These are phyloP conservation scores for Ambrosiella beaveri DNA, from an alignment of 2,329 filamentous ascomycete genomes.

Conservation along the genomic window DNA sequence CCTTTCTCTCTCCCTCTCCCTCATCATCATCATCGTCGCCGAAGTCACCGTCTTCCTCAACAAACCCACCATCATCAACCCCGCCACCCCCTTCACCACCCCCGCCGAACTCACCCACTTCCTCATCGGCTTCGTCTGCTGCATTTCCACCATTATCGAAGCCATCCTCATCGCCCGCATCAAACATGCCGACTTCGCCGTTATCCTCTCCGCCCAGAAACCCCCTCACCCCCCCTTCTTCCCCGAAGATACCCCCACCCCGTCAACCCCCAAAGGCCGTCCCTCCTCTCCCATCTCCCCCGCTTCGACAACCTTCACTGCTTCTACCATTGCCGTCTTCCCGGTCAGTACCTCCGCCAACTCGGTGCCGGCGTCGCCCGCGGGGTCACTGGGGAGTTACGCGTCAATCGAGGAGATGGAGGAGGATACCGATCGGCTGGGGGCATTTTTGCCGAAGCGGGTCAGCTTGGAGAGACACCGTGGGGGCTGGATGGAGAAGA, in stretches of 20 bases:
- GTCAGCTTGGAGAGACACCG: not conserved
- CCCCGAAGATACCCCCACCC: not conserved
- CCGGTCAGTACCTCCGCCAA: not conserved
- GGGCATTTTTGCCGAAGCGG: not conserved
- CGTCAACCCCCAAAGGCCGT: not conserved
- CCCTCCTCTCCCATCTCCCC: not conserved
- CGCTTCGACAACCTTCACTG: not conserved
- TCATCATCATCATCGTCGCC: not conserved
- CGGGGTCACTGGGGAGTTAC: not conserved
- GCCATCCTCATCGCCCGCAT: not conserved
- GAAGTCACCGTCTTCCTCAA: not conserved
- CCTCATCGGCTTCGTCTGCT: not conserved
- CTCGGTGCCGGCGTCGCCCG: not conserved
- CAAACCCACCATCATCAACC: not conserved
- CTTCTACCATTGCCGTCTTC: not conserved
- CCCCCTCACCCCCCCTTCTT: not conserved
- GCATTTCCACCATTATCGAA: not conserved
- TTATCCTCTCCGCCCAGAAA: constrained; percentile 1
- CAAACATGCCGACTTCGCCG: constrained; percentile 1
- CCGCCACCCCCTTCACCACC: not conserved
- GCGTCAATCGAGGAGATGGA: not conserved
- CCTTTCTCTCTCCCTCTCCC: not conserved
- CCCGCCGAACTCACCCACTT: not conserved
- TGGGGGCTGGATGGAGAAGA: not conserved
- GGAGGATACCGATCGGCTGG: constrained; percentile 2